Conservation (phyloP, 140 eudicot species). For the Oenanthe javanica region DNA sequence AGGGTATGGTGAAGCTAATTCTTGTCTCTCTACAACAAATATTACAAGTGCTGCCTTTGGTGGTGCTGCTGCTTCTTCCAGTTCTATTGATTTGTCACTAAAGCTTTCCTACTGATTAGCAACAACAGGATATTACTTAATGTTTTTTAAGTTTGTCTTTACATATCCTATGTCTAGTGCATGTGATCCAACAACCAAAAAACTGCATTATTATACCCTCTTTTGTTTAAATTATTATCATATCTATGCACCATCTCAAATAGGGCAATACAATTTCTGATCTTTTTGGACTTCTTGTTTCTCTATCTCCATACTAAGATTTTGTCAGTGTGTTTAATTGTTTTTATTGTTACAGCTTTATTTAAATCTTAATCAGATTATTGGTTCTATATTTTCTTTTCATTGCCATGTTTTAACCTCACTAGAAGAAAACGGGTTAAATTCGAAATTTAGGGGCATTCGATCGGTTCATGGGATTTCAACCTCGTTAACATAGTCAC, state of each 20-base stretch:
- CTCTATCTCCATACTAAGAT: constrained; percentile 11
- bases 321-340: constrained; percentile 16
- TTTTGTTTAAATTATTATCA: constrained; percentile 18
- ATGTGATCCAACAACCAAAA: constrained; percentile 27
- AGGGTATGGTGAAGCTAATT: constrained; percentile 29
- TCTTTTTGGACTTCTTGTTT: neutral
- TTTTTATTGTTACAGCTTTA: constrained; percentile 10
- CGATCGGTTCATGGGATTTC: too few relatives aligned
- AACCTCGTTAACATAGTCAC: too few relatives aligned
- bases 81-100: constrained; percentile 61
- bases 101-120: constrained; percentile 39
- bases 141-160: constrained; percentile 3
- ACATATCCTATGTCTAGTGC: constrained; percentile 31
- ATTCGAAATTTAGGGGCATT: too few relatives aligned
- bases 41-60: too few relatives aligned
- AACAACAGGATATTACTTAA: neutral
- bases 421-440: too few relatives aligned
- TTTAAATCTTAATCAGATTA: constrained; percentile 1
- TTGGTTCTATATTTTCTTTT: neutral
- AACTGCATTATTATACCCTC: constrained; percentile 19
- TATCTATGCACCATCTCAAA: constrained; percentile 11
- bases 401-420: neutral
- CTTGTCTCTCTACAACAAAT: constrained; percentile 30
- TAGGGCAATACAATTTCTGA: constrained; percentile 28
- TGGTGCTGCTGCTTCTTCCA: constrained; percentile 31